Evolutionary conservation across 768 basidiomycete genomes (phyloP).

Genomic region (Tulasnella sp.): DNA sequence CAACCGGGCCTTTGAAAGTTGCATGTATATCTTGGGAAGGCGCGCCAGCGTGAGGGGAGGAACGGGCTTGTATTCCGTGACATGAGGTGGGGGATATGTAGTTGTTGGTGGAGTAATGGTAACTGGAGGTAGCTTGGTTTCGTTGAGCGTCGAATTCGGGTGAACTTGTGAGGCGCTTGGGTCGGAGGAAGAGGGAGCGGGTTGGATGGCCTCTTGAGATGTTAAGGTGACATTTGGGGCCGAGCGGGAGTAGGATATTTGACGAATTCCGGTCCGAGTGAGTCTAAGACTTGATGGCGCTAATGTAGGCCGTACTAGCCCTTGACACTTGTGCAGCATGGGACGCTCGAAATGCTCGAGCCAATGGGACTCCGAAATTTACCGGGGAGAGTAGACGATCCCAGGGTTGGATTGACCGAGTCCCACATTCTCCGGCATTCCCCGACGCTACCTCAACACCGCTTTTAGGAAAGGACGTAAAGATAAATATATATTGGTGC

Average conservation of each 20-base stretch:
- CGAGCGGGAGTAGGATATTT: neutral
- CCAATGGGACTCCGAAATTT: slow-evolving; percentile 13
- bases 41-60: slow-evolving; percentile 45
- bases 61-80: slow-evolving; percentile 29
- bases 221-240: neutral
- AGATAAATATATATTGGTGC: neutral
- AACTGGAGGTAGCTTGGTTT: slow-evolving; percentile 17
- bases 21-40: slow-evolving; percentile 60
- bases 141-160: neutral
- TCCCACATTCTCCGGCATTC: neutral
- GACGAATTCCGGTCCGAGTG: neutral
- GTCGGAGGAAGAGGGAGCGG: neutral
- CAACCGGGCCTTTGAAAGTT: slow-evolving; percentile 81
- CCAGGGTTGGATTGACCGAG: neutral
- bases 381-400: neutral
- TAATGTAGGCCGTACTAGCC: slow-evolving; percentile 1
- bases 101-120: slow-evolving; percentile 21
- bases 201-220: neutral
- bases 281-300: neutral
- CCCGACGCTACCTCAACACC: no score
- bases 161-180: neutral
- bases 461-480: neutral
- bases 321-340: slow-evolving; percentile 1
- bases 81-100: slow-evolving; percentile 29
- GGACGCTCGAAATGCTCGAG: neutral